Conservation (phyloP, 768 basidiomycete genomes). For the Amanita subjunquillea region DNA sequence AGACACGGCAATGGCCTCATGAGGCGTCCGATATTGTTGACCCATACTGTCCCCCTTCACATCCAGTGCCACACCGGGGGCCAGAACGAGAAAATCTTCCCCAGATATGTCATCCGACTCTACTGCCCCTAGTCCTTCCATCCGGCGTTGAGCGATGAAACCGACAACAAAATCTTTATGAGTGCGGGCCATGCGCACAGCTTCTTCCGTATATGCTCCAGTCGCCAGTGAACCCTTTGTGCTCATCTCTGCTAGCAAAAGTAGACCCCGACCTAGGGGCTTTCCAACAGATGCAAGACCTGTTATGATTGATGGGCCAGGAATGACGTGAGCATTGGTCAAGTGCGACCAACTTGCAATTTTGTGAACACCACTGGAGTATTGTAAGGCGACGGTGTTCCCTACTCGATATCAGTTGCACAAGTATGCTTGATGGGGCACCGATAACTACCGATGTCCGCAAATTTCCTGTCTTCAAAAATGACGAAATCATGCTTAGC, state of each 20-base stretch:
- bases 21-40: slow-evolving; percentile 90
- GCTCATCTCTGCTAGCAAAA: slow-evolving; percentile 96
- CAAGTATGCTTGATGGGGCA: background rate
- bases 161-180: slow-evolving; percentile 88
- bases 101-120: slow-evolving; percentile 21
- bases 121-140: slow-evolving; percentile 53
- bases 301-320: slow-evolving; percentile 90
- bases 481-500: slow-evolving; percentile 85
- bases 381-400: slow-evolving; percentile 93
- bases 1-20: slow-evolving; percentile 65
- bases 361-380: slow-evolving; percentile 84
- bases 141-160: slow-evolving; percentile 84
- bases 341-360: slow-evolving; percentile 96
- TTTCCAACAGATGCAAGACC: slow-evolving; percentile 83
- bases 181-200: slow-evolving; percentile 80
- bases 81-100: slow-evolving; percentile 84
- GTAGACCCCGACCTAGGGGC: slow-evolving; percentile 75
- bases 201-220: slow-evolving; percentile 73
- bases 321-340: slow-evolving; percentile 93
- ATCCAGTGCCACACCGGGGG: slow-evolving; percentile 88
- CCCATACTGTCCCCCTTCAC: slow-evolving; percentile 76
- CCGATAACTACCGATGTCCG: slow-evolving; percentile 76
- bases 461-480: slow-evolving; percentile 98
- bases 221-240: slow-evolving; percentile 78
- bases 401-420: slow-evolving; percentile 38